Conservation (phyloP, 208 protist species). For the Entamoeba dispar region DNA sequence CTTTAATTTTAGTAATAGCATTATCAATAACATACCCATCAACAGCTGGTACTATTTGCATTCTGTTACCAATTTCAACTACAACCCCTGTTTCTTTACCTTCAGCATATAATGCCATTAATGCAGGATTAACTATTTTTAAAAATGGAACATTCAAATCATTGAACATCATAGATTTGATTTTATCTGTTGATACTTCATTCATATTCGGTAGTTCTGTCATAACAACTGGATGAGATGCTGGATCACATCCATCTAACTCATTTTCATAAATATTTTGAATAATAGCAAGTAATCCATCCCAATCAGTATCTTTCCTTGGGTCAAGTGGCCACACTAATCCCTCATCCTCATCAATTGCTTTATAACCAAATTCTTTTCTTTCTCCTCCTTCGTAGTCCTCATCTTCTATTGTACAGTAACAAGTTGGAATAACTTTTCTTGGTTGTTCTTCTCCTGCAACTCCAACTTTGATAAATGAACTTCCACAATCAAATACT, state of each 20-base stretch:
- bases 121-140: constrained; percentile 63
- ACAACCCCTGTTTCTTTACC: constrained; percentile 83
- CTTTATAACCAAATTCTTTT: background rate
- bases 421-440: background rate
- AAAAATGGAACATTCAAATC: constrained; percentile 66
- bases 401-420: background rate
- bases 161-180: constrained; percentile 60
- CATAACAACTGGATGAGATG: background rate
- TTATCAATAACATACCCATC: constrained; percentile 68
- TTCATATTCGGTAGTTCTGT: background rate
- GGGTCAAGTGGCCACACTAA: background rate
- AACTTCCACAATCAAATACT: background rate
- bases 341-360: background rate
- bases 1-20: constrained; percentile 54
- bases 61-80: constrained; percentile 86
- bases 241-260: background rate
- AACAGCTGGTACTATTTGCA: constrained; percentile 82
- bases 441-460: background rate
- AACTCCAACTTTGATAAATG: background rate
- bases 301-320: background rate
- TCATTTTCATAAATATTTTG: background rate
- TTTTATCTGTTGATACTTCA: background rate
- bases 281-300: background rate
- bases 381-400: background rate
- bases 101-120: constrained; percentile 79